phyloP scores from a whole-genome alignment of 2,329 filamentous ascomycete species.

The Orbilia ellipsospora region DNA sequence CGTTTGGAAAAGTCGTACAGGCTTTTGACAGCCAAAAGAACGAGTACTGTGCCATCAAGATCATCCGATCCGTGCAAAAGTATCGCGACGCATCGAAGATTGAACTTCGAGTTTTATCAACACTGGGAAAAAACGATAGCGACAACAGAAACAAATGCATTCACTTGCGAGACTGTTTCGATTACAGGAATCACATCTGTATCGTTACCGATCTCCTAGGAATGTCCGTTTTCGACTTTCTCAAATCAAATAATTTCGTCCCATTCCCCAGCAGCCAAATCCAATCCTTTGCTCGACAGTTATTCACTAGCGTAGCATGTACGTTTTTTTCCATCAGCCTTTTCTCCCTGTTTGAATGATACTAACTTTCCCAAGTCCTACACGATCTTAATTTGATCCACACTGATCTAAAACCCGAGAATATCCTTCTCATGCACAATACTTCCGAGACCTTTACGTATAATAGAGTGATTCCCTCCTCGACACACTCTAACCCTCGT shows the following conservation, averaged over 20 bases:
- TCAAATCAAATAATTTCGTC: constrained; percentile 94
- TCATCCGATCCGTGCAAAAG: constrained; percentile 97
- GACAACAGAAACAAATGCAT: constrained; percentile 96
- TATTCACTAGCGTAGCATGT: constrained; percentile 99
- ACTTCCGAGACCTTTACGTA: constrained; percentile 77
- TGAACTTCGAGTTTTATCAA: constrained; percentile 90
- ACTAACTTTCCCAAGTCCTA: constrained; percentile 71
- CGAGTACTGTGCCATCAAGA: constrained; percentile 91
- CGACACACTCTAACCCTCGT: constrained; percentile 70
- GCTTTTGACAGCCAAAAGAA: constrained; percentile 82
- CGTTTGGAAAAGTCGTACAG: constrained; percentile 97
- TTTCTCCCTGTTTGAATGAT: background rate
- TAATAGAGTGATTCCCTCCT: constrained; percentile 76
- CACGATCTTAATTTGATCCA: constrained; percentile 98
- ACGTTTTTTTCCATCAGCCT: constrained; percentile 64
- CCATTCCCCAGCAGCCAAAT: constrained; percentile 99
- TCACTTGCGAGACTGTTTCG: constrained; percentile 94
- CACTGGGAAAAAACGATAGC: constrained; percentile 88
- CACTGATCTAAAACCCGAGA: constrained; percentile 79
- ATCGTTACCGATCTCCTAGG: constrained; percentile 81
- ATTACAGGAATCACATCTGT: constrained; percentile 96
- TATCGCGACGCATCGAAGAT: constrained; percentile 96
- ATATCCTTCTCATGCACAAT: constrained; percentile 74
- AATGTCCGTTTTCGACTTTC: constrained; percentile 97
- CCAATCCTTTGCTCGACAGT: constrained; percentile 92